phyloP scores from a whole-genome alignment of 371 early-diverging fungal genomes.

The Mucor circinelloides region DNA sequence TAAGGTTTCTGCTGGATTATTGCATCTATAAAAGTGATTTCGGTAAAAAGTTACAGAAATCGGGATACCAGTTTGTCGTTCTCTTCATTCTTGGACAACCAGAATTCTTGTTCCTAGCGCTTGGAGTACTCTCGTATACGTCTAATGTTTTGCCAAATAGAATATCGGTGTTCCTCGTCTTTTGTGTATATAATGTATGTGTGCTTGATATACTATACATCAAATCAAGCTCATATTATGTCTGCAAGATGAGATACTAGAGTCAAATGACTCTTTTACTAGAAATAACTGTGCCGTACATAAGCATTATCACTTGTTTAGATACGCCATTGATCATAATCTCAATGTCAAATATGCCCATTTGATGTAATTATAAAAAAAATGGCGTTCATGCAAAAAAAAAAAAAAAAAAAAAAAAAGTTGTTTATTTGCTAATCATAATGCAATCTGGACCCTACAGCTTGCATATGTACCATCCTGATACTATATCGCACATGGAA shows the following conservation, averaged over 20 bases:
- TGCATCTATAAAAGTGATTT: neutral
- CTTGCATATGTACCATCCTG: neutral
- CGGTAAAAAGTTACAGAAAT: neutral
- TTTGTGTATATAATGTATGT: no score
- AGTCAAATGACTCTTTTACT: neutral
- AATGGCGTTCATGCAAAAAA: neutral
- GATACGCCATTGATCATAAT: neutral
- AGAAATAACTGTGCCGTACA: neutral
- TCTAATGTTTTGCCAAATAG: no score
- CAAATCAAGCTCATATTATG: neutral
- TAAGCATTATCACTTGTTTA: neutral
- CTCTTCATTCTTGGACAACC: neutral
- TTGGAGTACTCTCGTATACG: no score
- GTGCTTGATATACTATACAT: no score
- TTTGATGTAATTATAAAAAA: neutral
- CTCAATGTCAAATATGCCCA: neutral
- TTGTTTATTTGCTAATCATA: neutral
- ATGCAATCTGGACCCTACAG: neutral
- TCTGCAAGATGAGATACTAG: neutral
- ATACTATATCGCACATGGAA: neutral
- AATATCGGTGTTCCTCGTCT: no score
- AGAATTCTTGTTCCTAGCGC: no score
- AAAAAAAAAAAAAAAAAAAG: neutral
- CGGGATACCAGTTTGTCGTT: neutral
- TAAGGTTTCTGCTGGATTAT: neutral